A percentile compares a stretch with the other conserved stretches of the same genome.
These are phyloP conservation scores for Dactylonectria macrodidyma DNA, from an alignment of 2,329 filamentous ascomycete genomes.

Conservation along the genomic window DNA sequence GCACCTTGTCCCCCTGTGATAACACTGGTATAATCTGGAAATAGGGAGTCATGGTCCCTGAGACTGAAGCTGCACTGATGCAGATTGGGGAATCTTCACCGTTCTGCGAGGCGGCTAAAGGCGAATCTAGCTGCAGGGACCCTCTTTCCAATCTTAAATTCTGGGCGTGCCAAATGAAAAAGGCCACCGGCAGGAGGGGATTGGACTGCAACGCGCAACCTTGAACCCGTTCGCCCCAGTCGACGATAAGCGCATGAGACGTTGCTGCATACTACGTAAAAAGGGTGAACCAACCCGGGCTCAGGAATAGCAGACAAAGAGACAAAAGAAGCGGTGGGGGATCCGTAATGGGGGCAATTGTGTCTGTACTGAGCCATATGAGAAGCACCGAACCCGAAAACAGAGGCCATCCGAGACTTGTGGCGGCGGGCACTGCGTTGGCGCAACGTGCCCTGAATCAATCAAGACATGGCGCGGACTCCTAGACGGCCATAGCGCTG, in stretches of 20 bases:
- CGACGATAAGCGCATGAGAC: background rate
- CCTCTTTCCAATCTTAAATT: constrained; percentile 29
- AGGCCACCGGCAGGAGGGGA: constrained; percentile 11
- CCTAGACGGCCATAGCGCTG: background rate
- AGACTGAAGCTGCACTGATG: constrained; percentile 16
- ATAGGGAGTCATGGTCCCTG: constrained; percentile 9
- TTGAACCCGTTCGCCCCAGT: background rate
- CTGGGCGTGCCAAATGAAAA: constrained; percentile 21
- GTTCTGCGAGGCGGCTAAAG: constrained; percentile 23
- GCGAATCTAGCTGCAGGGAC: constrained; percentile 20
- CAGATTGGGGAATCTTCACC: constrained; percentile 27
- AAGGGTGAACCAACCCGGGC: background rate
- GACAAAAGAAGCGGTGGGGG: background rate
- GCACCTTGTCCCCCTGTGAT: background rate
- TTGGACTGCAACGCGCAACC: background rate
- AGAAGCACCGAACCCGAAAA: background rate
- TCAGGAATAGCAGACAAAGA: background rate
- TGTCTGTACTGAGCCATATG: too few relatives aligned
- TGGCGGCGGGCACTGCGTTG: background rate
- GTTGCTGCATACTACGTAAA: background rate
- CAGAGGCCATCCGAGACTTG: background rate
- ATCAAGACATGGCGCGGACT: background rate
- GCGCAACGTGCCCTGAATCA: background rate
- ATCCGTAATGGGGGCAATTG: background rate
- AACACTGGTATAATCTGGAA: constrained; percentile 1